phyloP scores from a whole-genome alignment of 352 stramenopile species.

The Pythium grandisporangium region DNA sequence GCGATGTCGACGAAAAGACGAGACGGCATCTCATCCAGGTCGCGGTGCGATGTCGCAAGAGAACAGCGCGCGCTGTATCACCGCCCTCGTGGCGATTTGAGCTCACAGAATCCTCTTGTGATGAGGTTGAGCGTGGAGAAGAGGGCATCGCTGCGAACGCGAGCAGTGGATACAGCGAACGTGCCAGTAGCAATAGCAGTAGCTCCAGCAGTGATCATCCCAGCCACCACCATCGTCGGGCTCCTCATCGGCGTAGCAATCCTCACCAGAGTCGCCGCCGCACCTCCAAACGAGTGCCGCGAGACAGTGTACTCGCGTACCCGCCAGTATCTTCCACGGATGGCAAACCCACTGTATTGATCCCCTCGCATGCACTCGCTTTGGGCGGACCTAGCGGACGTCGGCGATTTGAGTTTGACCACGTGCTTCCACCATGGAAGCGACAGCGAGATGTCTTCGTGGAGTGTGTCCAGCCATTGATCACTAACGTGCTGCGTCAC shows the following conservation, averaged over 20 bases:
- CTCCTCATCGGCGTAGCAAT: no score
- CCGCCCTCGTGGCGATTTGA: no score
- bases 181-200: no score
- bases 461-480: constrained; percentile 20
- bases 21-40: constrained; percentile 29
- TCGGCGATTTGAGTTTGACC: constrained; percentile 59
- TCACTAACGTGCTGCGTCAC: constrained; percentile 26
- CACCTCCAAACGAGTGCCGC: no score
- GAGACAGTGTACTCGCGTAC: constrained; percentile 9
- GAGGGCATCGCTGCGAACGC: not conserved
- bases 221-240: no score
- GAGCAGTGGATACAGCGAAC: no score
- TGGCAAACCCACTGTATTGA: constrained; percentile 3
- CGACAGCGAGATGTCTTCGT: constrained; percentile 46
- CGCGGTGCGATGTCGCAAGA: constrained; percentile 44
- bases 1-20: not conserved
- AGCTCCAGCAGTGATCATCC: no score
- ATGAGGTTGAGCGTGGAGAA: not conserved
- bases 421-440: constrained; percentile 39
- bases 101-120: no score
- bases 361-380: constrained; percentile 14
- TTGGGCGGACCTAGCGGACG: constrained; percentile 6
- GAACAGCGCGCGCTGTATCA: no score
- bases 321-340: not conserved
- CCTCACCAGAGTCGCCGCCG: no score